Percentiles rank a stretch among this genome's conserved stretches.
phyloP scores from a whole-genome alignment of 1,284 basidiomycete species.

The Kalmanozyma brasiliensis region DNA sequence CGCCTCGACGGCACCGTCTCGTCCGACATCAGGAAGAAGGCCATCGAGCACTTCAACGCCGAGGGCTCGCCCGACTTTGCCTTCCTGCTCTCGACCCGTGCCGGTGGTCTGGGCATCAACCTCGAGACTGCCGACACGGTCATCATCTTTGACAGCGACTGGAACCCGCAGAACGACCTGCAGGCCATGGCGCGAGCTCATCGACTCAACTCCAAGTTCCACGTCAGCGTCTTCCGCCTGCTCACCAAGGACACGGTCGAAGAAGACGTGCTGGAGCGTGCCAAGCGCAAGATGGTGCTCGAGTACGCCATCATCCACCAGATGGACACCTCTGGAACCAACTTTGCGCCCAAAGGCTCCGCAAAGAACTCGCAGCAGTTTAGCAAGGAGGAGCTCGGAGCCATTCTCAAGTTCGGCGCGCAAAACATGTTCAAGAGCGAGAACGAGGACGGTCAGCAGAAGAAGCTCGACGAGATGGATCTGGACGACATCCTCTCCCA shows the following conservation, averaged over 20 bases:
- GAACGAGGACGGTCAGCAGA: conserved; percentile 82
- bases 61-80: conserved; percentile 76
- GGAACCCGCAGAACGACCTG: conserved; percentile 98
- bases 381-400: conserved; percentile 95
- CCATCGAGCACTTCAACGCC: conserved; percentile 81
- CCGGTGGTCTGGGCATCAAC: conserved; percentile 67
- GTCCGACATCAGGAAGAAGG: conserved; percentile 84
- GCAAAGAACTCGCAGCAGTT: conserved; percentile 74
- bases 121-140: conserved; percentile 92
- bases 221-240: conserved; percentile 96
- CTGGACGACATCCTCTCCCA: conserved; percentile 96
- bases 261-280: conserved; percentile 96
- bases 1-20: conserved; percentile 81
- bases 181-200: conserved; percentile 97
- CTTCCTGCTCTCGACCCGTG: conserved; percentile 65
- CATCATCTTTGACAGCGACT: conserved; percentile 88
- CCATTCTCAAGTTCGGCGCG: conserved; percentile 99
- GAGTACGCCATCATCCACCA: conserved; percentile 99
- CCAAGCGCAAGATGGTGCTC: conserved; percentile 99
- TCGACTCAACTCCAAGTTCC: conserved; percentile 76
- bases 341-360: conserved; percentile 79
- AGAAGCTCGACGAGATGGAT: conserved; percentile 99
- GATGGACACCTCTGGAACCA: conserved; percentile 98
- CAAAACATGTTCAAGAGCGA: conserved; percentile 99
- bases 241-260: conserved; percentile 99